Base-by-base conservation (phyloP, 2,329 filamentous ascomycete species). In the Fusarium sp. region DNA sequence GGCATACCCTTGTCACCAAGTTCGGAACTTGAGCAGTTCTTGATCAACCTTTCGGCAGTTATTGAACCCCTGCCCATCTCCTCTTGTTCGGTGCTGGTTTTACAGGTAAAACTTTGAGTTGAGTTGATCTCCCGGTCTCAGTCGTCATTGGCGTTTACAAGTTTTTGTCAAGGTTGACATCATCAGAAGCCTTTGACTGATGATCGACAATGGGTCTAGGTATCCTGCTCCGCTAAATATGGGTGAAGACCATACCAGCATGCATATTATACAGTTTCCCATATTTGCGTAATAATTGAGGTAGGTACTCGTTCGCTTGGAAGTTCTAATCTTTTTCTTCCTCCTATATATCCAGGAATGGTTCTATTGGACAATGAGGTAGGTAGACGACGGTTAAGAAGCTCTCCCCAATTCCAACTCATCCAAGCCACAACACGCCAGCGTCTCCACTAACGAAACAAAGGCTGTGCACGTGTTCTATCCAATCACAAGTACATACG, bases 121-220 rank as follows among this genome's bases (percentile, higher is more conserved):
- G 48, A 44, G 41, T 47, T 58, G 53, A 33, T 44, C 42, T 45
- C 31, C n/a, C 14, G n/a, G 36, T 14, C n/a, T 53, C 26, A 68
- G 35, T 57, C 64, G 64, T 53, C 38, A 68, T 51, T 55, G 38
- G 45, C 61, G 30, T 65, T 65, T n/a, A n/a, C 57, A 24, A 33
- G 22, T 22, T 70, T 47, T 51, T 57, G n/a, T 38, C 38, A 44
- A 30, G 24, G 44, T 64, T 73, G 70, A 73, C 71, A 73, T 73
- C 70, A 73, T 73, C 56, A 41, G 57, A 45, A 30, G 45, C 28
- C 50, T 42, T 41, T 61, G 69, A 61, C 59, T 64, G 51, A 56
- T 50, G 70, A 73, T 73, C 70, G 41, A 41, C 61, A 55, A 41
- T 39, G 11, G 39, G 36, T 35, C 33, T 39, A 22, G 33, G n/a